Conservation (phyloP, 148 eudicot genomes). For the Tetragonia tetragonoides region DNA sequence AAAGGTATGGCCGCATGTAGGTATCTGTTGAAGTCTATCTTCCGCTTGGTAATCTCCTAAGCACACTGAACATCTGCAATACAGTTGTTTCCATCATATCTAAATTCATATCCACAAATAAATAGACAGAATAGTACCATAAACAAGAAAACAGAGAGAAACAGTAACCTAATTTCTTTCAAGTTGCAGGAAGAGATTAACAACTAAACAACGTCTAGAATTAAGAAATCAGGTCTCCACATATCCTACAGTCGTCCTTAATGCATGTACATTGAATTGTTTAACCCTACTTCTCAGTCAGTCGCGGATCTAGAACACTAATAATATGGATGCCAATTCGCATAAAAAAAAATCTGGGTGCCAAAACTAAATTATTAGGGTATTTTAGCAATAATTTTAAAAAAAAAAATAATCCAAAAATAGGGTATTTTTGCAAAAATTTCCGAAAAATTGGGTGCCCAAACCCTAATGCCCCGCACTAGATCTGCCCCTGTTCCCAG, state of each 20-base stretch:
- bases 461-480: too few relatives aligned
- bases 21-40: conserved; percentile 31
- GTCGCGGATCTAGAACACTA: too few relatives aligned
- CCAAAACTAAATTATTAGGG: too few relatives aligned
- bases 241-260: neutral
- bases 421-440: too few relatives aligned
- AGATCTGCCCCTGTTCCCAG: too few relatives aligned
- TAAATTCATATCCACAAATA: neutral
- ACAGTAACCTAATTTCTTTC: neutral
- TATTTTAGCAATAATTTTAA: too few relatives aligned
- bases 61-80: conserved; percentile 30
- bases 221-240: conserved; percentile 1
- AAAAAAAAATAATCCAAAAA: too few relatives aligned
- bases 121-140: neutral
- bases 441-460: too few relatives aligned
- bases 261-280: neutral
- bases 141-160: neutral
- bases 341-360: too few relatives aligned
- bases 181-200: conserved; percentile 1
- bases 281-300: neutral
- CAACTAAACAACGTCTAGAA: neutral
- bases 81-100: neutral
- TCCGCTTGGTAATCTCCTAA: conserved; percentile 34
- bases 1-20: conserved; percentile 31
- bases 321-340: too few relatives aligned